Conservation (phyloP, 1,284 basidiomycete genomes). For the Ustilago curta region DNA sequence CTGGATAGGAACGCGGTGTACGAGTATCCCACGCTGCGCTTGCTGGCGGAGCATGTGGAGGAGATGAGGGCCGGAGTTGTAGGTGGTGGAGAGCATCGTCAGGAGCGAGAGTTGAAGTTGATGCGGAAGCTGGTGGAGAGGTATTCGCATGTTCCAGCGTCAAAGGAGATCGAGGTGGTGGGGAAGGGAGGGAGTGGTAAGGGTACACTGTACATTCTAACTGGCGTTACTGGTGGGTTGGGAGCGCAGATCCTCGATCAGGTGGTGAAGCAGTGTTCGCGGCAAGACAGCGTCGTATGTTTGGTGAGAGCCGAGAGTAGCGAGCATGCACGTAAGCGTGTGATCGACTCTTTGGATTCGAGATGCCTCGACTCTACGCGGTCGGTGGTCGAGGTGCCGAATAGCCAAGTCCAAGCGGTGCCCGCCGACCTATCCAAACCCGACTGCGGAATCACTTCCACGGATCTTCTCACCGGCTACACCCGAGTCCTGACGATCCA, state of each 20-base stretch:
- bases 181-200: not conserved
- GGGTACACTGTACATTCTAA: conserved; percentile 69
- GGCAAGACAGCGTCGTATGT: conserved; percentile 72
- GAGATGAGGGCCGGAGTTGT: conserved; percentile 22
- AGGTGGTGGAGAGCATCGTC: conserved; percentile 29
- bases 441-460: conserved; percentile 11
- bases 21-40: conserved; percentile 36
- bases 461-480: not conserved
- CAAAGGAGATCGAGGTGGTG: conserved; percentile 1
- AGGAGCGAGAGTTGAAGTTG: conserved; percentile 33
- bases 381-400: conserved; percentile 40
- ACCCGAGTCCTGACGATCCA: conserved; percentile 36
- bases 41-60: conserved; percentile 51
- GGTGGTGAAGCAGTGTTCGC: conserved; percentile 69
- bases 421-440: conserved; percentile 41
- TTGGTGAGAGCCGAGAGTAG: conserved; percentile 73
- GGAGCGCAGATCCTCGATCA: conserved; percentile 75
- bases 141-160: conserved; percentile 45
- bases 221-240: conserved; percentile 76
- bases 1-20: conserved; percentile 52
- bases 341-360: conserved; percentile 68
- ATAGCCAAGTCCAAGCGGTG: conserved; percentile 17
- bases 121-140: conserved; percentile 65
- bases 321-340: conserved; percentile 69
- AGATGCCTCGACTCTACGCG: conserved; percentile 41